Evolutionary conservation across 208 protist genomes (phyloP).

Genomic region (Plasmodiophora brassicae): DNA sequence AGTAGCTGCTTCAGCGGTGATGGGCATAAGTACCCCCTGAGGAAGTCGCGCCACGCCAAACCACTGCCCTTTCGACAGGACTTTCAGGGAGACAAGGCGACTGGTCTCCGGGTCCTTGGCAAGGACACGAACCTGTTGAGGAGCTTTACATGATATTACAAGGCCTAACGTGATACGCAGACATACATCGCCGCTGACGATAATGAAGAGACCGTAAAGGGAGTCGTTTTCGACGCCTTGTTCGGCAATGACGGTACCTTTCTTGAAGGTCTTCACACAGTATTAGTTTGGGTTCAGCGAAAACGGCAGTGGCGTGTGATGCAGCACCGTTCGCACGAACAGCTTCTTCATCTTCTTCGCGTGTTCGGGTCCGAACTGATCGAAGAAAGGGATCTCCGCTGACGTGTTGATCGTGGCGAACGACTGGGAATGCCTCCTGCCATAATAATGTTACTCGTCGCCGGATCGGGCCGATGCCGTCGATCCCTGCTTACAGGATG

Average conservation of each 20-base stretch:
- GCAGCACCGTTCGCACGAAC: not conserved
- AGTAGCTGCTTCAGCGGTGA: not conserved
- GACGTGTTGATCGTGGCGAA: not conserved
- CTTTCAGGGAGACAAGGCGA: not conserved
- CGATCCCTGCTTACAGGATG: too few relatives aligned
- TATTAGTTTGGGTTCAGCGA: not conserved
- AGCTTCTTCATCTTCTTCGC: slow-evolving; percentile 14
- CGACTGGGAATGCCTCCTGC: not conserved
- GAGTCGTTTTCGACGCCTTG: not conserved
- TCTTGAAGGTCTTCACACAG: not conserved
- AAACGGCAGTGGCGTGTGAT: too few relatives aligned
- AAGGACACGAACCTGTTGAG: not conserved
- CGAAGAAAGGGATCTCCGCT: not conserved
- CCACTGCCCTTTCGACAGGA: not conserved
- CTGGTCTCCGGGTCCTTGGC: not conserved
- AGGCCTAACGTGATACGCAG: not conserved
- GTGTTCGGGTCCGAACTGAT: slow-evolving; percentile 3
- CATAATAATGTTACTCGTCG: too few relatives aligned
- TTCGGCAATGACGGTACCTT: not conserved
- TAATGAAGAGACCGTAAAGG: not conserved
- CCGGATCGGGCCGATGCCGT: too few relatives aligned
- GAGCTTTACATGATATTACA: not conserved
- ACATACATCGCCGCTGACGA: not conserved
- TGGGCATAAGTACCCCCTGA: not conserved
- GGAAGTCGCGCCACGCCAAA: not conserved